Evolutionary conservation across 1,139 yeast species (phyloP), one percentile per base, ranked within the genome.

Genomic region (Scheffersomyces insectosa): DNA sequence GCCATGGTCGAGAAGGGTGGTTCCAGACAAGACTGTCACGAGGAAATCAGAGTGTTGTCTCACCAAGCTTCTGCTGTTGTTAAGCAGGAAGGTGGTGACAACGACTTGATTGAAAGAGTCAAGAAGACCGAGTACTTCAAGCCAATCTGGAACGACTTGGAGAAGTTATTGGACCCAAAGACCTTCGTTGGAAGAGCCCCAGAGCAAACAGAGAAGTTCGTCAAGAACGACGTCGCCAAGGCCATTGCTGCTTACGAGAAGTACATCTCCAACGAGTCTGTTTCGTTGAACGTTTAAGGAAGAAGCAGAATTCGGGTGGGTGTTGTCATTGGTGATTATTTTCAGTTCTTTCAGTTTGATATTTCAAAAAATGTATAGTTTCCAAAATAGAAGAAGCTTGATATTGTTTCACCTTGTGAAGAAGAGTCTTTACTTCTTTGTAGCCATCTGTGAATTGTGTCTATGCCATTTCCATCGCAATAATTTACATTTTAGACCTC

Each of bases 101-200:
- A 93, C 60, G 99, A 93, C 66, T 80, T 93, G 64, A 93, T 93
- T 55, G 96, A 91, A 66, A 82, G 99, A 63, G 77, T 93, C 60
- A 82, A 78, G 69, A 78, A 76, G 38, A 89, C 91, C 47, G 77
- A 79, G 48, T 93, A 90, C 75, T 93, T 93, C 73, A 75, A 82
- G 64, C 99, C 99, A 47, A 86, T 93, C 56, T 88, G 95, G 88
- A 70, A 63, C 48, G 89, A 93, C 42, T 79, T 93, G 62, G 97
- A 88, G 53, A 54, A 68, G 16, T 79, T 93, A 59, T 79, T 93
- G 60, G 91, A 93, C 59, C 98, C 99, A 50, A 74, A 85, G 23
- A 93, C 99, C 30, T 93, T 93, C 65, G 95, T 91, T 40, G 99
- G 99, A 56, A 88, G 99, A 69, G 99, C 99, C 47, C 98, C 99